Percentiles rank a stretch among this genome's conserved stretches.
These are phyloP conservation scores for Lentinula lateritia DNA, from an alignment of 768 basidiomycete species.

Conservation along the genomic window DNA sequence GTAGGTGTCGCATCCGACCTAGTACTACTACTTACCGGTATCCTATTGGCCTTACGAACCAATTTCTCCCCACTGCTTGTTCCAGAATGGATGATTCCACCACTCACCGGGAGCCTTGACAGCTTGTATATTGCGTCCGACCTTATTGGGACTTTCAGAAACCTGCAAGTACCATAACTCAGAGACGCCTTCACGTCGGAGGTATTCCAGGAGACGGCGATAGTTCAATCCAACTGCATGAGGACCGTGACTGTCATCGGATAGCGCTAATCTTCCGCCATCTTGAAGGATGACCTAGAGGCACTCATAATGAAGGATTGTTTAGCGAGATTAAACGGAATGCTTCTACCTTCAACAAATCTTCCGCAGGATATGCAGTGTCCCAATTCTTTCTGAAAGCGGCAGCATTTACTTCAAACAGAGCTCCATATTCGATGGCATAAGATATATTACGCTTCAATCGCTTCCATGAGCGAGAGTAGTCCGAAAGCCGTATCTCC, in stretches of 20 bases:
- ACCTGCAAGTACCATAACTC: slow-evolving; percentile 61
- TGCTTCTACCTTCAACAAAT: slow-evolving; percentile 61
- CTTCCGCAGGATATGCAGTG: slow-evolving; percentile 75
- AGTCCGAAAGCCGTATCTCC: slow-evolving; percentile 44
- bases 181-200: slow-evolving; percentile 50
- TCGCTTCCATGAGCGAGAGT: slow-evolving; percentile 55
- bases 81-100: slow-evolving; percentile 61
- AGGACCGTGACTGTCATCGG: slow-evolving; percentile 95
- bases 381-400: slow-evolving; percentile 91
- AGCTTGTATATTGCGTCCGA: slow-evolving; percentile 39
- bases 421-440: slow-evolving; percentile 76
- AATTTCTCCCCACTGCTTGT: neutral
- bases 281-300: slow-evolving; percentile 61
- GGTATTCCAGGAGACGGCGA: slow-evolving; percentile 54
- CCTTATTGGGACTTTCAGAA: slow-evolving; percentile 33
- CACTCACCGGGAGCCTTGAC: slow-evolving; percentile 46
- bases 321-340: slow-evolving; percentile 6
- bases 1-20: neutral
- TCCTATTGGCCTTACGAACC: neutral
- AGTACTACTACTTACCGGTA: neutral
- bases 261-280: slow-evolving; percentile 76
- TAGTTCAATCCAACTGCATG: slow-evolving; percentile 88
- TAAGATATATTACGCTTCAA: slow-evolving; percentile 70
- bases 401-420: slow-evolving; percentile 92
- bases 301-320: slow-evolving; percentile 1